Evolutionary conservation across 495 filamentous ascomycete species (phyloP).

Genomic region (Lichenothelia convexa): DNA sequence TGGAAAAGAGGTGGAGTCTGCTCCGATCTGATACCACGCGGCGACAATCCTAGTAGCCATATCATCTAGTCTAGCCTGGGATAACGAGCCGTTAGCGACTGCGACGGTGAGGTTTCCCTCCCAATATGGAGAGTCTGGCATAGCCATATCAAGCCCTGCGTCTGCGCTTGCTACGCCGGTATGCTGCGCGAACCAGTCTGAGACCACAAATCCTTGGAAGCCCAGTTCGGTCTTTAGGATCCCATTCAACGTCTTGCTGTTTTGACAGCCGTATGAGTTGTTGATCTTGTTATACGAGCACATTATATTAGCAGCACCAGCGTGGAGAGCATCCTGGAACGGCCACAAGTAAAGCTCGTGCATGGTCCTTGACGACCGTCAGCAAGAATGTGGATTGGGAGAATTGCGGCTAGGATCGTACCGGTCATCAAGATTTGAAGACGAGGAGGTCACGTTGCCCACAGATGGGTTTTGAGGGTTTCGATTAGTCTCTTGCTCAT

Average conservation of each 20-base stretch:
- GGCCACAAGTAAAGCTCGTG: constrained; percentile 13
- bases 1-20: constrained; percentile 49
- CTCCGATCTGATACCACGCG: constrained; percentile 48
- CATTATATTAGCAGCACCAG: constrained; percentile 8
- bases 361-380: constrained; percentile 24
- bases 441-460: constrained; percentile 3
- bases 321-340: constrained; percentile 8
- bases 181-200: constrained; percentile 63
- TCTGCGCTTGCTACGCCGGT: constrained; percentile 51
- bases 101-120: constrained; percentile 11
- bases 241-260: constrained; percentile 7
- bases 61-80: constrained; percentile 3
- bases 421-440: constrained; percentile 7
- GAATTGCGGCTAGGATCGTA: too few relatives aligned
- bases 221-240: constrained; percentile 13
- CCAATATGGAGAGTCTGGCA: constrained; percentile 60
- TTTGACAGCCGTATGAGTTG: constrained; percentile 12
- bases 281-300: constrained; percentile 12
- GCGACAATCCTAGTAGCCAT: constrained; percentile 41
- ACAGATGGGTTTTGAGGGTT: not conserved
- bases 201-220: constrained; percentile 41
- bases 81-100: constrained; percentile 3
- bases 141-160: constrained; percentile 61
- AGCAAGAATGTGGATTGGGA: constrained; percentile 79
- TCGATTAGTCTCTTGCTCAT: constrained; percentile 21